A percentile compares a stretch with the other conserved stretches of the same genome.
phyloP scores from a whole-genome alignment of 805 yeast genomes.

The Wickerhamomyces subpelliculosus region DNA sequence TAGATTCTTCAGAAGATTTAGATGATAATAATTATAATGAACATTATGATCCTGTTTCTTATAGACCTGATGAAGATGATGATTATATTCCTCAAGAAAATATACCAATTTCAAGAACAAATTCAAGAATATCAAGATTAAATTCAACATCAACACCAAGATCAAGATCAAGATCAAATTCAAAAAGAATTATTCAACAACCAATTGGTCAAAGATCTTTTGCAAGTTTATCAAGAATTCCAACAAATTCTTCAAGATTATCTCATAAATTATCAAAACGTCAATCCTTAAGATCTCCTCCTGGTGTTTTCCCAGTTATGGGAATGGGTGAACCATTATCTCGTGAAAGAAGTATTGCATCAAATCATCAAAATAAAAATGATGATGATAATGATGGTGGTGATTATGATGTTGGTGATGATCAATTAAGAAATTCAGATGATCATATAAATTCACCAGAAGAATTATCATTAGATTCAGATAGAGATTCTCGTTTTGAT shows the following conservation, averaged over 20 bases:
- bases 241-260: slow-evolving; percentile 2
- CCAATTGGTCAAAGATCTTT: too few species aligned
- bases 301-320: slow-evolving; percentile 72
- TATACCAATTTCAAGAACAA: too few species aligned
- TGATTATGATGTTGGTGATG: slow-evolving; percentile 1
- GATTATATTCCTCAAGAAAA: slow-evolving; percentile 2
- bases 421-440: slow-evolving; percentile 4
- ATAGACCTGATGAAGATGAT: slow-evolving; percentile 9
- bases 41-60: slow-evolving; percentile 10
- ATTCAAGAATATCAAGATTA: too few species aligned
- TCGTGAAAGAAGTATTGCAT: slow-evolving; percentile 54
- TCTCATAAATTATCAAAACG: slow-evolving; percentile 4
- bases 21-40: slow-evolving; percentile 4
- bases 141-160: too few species aligned
- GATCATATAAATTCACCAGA: slow-evolving; percentile 10
- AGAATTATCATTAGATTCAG: slow-evolving; percentile 2
- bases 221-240: background rate
- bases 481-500: too few species aligned
- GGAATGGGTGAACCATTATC: slow-evolving; percentile 67
- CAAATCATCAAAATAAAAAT: slow-evolving; percentile 16
- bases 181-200: too few species aligned
- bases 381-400: slow-evolving; percentile 1
- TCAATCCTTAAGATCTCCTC: slow-evolving; percentile 49
- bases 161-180: too few species aligned
- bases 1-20: slow-evolving; percentile 5